These are phyloP conservation scores for Auricularia cornea DNA, from an alignment of 768 basidiomycete genomes.

Conservation along the genomic window DNA sequence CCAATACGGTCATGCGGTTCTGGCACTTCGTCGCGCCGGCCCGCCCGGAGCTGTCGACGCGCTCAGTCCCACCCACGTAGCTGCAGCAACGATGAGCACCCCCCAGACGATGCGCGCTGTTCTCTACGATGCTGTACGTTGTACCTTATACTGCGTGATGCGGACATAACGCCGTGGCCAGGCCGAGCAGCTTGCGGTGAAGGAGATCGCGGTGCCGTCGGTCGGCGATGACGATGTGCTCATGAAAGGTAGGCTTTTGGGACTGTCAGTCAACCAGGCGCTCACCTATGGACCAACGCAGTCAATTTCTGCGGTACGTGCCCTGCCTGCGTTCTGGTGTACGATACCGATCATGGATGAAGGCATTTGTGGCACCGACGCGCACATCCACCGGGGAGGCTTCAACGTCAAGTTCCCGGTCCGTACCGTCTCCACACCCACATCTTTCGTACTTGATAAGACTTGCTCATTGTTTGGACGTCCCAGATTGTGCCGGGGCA, in stretches of 20 bases:
- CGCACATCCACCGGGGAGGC: conserved; percentile 61
- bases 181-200: conserved; percentile 22
- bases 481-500: conserved; percentile 62
- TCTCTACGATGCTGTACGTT: background rate
- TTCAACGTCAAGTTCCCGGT: conserved; percentile 67
- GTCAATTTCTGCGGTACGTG: conserved; percentile 30
- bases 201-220: conserved; percentile 57
- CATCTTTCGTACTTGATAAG: too few species aligned
- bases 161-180: background rate
- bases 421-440: conserved; percentile 12
- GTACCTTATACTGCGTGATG: background rate
- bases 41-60: too few species aligned
- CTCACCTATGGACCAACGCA: too few species aligned
- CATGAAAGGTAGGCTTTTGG: conserved; percentile 51
- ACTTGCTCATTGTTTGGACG: background rate
- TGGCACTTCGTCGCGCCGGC: too few species aligned
- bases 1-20: too few species aligned
- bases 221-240: conserved; percentile 63
- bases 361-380: conserved; percentile 57
- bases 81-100: background rate
- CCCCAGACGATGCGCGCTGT: background rate
- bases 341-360: conserved; percentile 5
- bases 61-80: too few species aligned
- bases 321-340: conserved; percentile 12
- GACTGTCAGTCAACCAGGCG: too few species aligned